These are phyloP conservation scores for Leishmania martiniquensis DNA, from an alignment of 208 protist species.

Conservation along the genomic window DNA sequence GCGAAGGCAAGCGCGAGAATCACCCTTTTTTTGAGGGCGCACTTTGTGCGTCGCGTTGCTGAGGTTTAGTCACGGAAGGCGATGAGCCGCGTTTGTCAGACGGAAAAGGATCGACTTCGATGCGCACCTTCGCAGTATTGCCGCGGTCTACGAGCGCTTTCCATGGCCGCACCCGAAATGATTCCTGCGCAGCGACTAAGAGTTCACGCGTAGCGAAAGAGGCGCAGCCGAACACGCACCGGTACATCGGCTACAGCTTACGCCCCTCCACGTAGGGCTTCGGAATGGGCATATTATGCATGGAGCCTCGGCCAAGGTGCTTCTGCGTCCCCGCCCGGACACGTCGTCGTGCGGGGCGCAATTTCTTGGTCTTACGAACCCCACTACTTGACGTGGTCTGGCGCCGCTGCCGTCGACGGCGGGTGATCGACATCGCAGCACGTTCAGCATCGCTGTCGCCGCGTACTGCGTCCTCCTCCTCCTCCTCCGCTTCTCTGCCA, in stretches of 20 bases:
- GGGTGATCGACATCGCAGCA: background rate
- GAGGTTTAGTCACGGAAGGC: background rate
- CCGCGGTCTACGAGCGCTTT: background rate
- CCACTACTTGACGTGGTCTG: background rate
- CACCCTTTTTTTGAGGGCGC: background rate
- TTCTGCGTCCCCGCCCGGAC: conserved; percentile 50
- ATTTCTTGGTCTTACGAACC: conserved; percentile 12
- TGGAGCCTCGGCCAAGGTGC: conserved; percentile 72
- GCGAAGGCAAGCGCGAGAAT: background rate
- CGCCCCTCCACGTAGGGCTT: conserved; percentile 83
- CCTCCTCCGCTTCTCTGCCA: conserved; percentile 5
- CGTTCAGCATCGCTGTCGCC: conserved; percentile 5
- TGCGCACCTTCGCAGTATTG: background rate
- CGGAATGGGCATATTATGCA: conserved; percentile 81
- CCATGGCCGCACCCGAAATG: background rate
- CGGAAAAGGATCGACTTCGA: background rate
- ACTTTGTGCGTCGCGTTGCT: background rate
- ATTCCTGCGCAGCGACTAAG: background rate
- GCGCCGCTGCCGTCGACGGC: background rate
- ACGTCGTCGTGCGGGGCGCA: background rate
- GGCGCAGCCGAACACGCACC: background rate
- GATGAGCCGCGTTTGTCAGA: background rate
- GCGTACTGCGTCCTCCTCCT: background rate
- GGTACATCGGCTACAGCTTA: conserved; percentile 25
- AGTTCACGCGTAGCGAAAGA: background rate